Evolutionary conservation across 345 rosid genomes (phyloP), one percentile per base, ranked within the genome.

Genomic region (Boechera stricta): DNA sequence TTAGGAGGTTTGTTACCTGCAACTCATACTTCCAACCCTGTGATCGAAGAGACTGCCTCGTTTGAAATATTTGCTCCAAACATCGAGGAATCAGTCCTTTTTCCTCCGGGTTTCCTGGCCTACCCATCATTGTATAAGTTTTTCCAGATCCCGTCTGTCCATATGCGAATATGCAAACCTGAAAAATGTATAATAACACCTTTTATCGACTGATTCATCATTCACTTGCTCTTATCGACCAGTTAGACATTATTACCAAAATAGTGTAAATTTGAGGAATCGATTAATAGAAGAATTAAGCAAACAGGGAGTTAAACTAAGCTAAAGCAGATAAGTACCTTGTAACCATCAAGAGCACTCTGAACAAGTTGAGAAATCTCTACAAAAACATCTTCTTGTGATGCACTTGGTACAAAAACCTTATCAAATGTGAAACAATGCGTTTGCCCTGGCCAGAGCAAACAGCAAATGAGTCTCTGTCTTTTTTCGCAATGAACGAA

Each of bases 61-160:
- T 87, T 75, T 89, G 88, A 79, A 95, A 95, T 75, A 95, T 92
- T 77, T 95, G 99, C 77, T 95, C 99, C 54, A 95, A 64, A 29
- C 94, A 88, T 28, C 97, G 90, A 4, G 99, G 99, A 58, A 95
- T 92, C 72, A 95, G 72, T 55, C 99, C 99, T 77, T 94, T 89
- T 65, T 84, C 88, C 39, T 80, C 92, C 11, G 67, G 85, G 29
- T 79, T 76, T 36, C 91, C 98, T 32, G 94, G 94, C 73, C 83
- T 92, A 47, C 99, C 99, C 99, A 92, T 95, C 99, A 95, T 95
- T 58, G 99, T 92, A 68, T 92, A 87, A 44, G 99, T 95, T 84
- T 95, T 92, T 38, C 99, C 98, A 0, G 99, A 95, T 55, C 99
- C 99, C 2, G 99, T 95, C 82, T 95, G 99, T 64, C 99, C 99